phyloP scores from a whole-genome alignment of 1,284 basidiomycete species.

The Cutaneotrichosporon cutaneum region DNA sequence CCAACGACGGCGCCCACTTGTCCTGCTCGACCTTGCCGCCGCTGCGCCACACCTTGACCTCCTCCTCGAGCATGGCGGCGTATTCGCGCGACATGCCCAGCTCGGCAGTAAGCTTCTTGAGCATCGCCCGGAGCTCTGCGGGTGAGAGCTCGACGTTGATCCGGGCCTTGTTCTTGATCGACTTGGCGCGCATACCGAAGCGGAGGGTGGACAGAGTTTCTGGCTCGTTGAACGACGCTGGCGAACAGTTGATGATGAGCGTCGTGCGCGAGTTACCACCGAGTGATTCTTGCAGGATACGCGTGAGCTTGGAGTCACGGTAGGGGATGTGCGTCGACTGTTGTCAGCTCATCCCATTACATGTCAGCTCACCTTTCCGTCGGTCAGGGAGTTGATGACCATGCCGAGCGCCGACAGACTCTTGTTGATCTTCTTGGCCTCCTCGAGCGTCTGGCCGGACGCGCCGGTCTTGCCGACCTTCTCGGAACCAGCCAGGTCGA shows the following conservation, averaged over 20 bases:
- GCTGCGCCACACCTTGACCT: slow-evolving; percentile 84
- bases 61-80: slow-evolving; percentile 85
- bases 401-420: slow-evolving; percentile 95
- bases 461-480: slow-evolving; percentile 99
- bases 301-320: slow-evolving; percentile 97
- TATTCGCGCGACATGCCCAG: slow-evolving; percentile 82
- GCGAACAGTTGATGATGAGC: slow-evolving; percentile 98
- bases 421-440: slow-evolving; percentile 99
- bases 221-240: slow-evolving; percentile 91
- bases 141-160: slow-evolving; percentile 98
- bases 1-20: slow-evolving; percentile 69
- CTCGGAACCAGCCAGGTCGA: slow-evolving; percentile 97
- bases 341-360: slow-evolving; percentile 1
- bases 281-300: slow-evolving; percentile 98
- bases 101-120: slow-evolving; percentile 86
- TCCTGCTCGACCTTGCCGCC: slow-evolving; percentile 82
- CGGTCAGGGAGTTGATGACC: slow-evolving; percentile 99
- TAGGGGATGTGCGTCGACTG: slow-evolving; percentile 97
- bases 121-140: slow-evolving; percentile 85
- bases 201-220: slow-evolving; percentile 97
- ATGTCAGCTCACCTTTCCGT: slow-evolving; percentile 70
- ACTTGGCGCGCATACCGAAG: slow-evolving; percentile 98
- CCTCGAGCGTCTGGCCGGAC: slow-evolving; percentile 96
- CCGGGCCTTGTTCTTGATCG: slow-evolving; percentile 99
- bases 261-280: slow-evolving; percentile 99